Evolutionary conservation across 345 rosid genomes (phyloP).

Genomic region (Aquilaria malaccensis): DNA sequence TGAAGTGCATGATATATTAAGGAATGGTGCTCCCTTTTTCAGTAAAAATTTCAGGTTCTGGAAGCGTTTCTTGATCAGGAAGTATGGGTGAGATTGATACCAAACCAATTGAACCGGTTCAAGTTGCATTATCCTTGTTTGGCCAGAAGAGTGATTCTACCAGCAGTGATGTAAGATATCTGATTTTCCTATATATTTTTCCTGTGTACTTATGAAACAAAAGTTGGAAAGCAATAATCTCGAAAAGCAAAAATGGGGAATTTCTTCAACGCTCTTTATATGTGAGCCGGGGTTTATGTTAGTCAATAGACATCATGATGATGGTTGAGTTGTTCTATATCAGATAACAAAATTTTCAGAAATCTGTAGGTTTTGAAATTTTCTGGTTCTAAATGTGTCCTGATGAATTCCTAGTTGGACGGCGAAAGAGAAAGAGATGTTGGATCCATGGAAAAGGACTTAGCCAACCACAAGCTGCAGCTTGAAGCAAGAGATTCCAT

Average conservation of each 20-base stretch:
- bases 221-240: too few species aligned
- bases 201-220: too few species aligned
- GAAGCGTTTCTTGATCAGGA: background rate
- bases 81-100: constrained; percentile 50
- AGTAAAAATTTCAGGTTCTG: too few species aligned
- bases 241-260: too few species aligned
- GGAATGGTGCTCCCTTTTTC: too few species aligned
- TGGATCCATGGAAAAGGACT: constrained; percentile 28
- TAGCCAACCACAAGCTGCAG: constrained; percentile 40
- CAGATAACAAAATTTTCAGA: background rate
- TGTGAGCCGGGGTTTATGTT: too few species aligned
- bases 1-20: too few species aligned
- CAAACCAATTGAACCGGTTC: constrained; percentile 44
- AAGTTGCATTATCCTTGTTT: constrained; percentile 36
- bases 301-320: too few species aligned
- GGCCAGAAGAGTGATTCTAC: constrained; percentile 24
- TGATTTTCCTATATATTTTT: background rate
- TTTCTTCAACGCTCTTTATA: too few species aligned
- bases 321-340: background rate
- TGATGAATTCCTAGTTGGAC: constrained; percentile 11
- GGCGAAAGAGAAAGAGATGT: constrained; percentile 23
- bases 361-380: background rate
- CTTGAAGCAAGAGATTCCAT: constrained; percentile 42
- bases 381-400: too few species aligned
- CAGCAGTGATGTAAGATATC: constrained; percentile 23